A percentile compares a stretch with the other conserved stretches of the same genome.
These are phyloP conservation scores for Candida ulmi DNA, from an alignment of 805 yeast species.

Conservation along the genomic window DNA sequence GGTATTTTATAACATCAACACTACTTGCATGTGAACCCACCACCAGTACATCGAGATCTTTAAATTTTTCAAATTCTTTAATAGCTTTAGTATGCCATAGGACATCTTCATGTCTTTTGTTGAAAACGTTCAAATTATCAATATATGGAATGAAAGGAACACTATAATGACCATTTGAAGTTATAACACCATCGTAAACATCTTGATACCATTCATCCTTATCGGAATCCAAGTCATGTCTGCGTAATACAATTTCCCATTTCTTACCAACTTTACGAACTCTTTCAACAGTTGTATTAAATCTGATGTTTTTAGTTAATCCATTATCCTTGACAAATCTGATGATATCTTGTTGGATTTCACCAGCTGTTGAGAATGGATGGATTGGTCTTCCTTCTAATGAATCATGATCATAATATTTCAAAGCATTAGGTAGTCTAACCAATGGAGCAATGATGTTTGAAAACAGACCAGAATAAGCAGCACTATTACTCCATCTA, in stretches of 20 bases:
- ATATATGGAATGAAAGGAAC: constrained; percentile 32
- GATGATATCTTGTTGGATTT: not conserved
- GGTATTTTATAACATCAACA: constrained; percentile 35
- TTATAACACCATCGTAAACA: constrained; percentile 32
- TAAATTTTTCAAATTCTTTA: constrained; percentile 12
- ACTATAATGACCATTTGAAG: constrained; percentile 37
- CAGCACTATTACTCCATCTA: constrained; percentile 5
- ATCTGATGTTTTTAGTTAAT: not conserved
- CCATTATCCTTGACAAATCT: not conserved
- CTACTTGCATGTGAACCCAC: constrained; percentile 37
- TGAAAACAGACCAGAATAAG: constrained; percentile 1
- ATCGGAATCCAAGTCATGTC: constrained; percentile 4
- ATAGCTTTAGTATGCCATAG: constrained; percentile 43
- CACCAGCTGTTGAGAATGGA: constrained; percentile 2
- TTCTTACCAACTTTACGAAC: constrained; percentile 14
- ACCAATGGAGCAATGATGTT: constrained; percentile 1
- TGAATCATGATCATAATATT: not conserved
- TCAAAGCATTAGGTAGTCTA: not conserved
- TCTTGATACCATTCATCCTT: constrained; percentile 31
- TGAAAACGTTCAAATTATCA: constrained; percentile 14
- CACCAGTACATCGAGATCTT: constrained; percentile 24
- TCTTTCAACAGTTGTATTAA: constrained; percentile 1
- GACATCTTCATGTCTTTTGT: constrained; percentile 24
- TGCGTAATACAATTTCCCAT: constrained; percentile 26
- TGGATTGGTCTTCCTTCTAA: not conserved